phyloP scores from a whole-genome alignment of 257 asterid genomes.

The Solanum chmielewskii region DNA sequence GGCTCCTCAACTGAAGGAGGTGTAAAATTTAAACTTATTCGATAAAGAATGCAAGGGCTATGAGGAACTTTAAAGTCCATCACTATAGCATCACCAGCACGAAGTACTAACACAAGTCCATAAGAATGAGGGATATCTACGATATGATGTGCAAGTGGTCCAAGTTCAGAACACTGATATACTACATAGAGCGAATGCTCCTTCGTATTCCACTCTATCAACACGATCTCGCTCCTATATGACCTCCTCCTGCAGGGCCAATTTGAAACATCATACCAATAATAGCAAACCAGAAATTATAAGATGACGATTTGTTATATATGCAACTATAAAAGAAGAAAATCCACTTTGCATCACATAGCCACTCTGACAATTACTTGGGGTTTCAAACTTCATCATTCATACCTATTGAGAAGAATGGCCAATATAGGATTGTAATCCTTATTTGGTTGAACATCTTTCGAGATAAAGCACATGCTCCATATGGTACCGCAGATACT shows the following conservation, averaged over 20 bases:
- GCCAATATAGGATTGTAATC: conserved; percentile 66
- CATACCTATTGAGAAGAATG: conserved; percentile 80
- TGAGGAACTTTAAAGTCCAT: conserved; percentile 76
- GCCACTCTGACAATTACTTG: conserved; percentile 7
- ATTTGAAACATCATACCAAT: not conserved
- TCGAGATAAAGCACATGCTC: conserved; percentile 98
- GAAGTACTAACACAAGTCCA: conserved; percentile 74
- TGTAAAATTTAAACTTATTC: conserved; percentile 59
- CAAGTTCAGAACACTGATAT: conserved; percentile 73
- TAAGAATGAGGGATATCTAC: conserved; percentile 81
- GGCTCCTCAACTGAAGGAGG: conserved; percentile 48
- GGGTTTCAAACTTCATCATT: not conserved
- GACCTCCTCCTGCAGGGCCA: conserved; percentile 57
- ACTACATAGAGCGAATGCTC: conserved; percentile 49
- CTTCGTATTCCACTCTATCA: conserved; percentile 67
- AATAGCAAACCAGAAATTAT: not conserved
- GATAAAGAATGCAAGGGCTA: conserved; percentile 51
- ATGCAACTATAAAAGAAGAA: conserved; percentile 7
- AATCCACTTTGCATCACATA: not conserved
- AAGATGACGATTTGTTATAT: not conserved
- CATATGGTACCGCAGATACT: conserved; percentile 86
- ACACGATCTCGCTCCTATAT: conserved; percentile 65
- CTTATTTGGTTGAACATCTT: conserved; percentile 38
- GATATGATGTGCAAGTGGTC: conserved; percentile 74
- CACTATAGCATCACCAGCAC: conserved; percentile 82